These are phyloP conservation scores for Pseudopithomyces chartarum DNA, from an alignment of 2,329 filamentous ascomycete species.

Conservation along the genomic window DNA sequence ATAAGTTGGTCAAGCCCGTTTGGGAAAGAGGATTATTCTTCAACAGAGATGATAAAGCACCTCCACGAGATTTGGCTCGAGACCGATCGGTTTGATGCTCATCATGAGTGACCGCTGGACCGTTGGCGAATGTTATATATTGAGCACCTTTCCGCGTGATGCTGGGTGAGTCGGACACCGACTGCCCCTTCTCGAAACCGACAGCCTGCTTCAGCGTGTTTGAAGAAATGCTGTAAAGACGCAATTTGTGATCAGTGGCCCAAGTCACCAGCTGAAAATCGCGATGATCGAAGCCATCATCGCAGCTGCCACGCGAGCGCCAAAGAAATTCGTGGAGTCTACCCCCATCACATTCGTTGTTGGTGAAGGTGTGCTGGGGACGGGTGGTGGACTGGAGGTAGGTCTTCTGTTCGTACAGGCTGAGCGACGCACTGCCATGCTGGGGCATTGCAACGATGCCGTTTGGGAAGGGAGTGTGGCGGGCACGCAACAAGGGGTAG, in stretches of 20 bases:
- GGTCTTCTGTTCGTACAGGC: constrained; percentile 74
- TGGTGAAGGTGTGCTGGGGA: constrained; percentile 57
- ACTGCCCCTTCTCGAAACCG: constrained; percentile 72
- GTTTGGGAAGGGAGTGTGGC: constrained; percentile 87
- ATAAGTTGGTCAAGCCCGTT: not conserved
- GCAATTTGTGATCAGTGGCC: constrained; percentile 84
- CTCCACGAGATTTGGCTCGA: constrained; percentile 20
- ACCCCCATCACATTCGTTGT: constrained; percentile 54
- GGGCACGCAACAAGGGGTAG: constrained; percentile 88
- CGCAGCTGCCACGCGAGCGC: constrained; percentile 72
- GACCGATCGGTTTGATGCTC: constrained; percentile 7
- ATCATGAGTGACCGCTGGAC: constrained; percentile 25
- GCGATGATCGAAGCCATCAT: constrained; percentile 75
- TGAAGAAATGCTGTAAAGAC: constrained; percentile 74
- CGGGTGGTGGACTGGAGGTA: constrained; percentile 41
- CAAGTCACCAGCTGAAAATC: constrained; percentile 94
- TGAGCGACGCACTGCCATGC: constrained; percentile 81
- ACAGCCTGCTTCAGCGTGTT: constrained; percentile 67
- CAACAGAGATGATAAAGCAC: constrained; percentile 32
- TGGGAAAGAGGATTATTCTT: constrained; percentile 26
- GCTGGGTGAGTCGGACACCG: constrained; percentile 67
- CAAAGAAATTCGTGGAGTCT: constrained; percentile 91
- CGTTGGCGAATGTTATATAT: constrained; percentile 83
- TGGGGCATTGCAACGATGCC: constrained; percentile 91
- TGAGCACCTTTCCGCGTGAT: constrained; percentile 81